Percentiles rank a stretch among this genome's conserved stretches.
These are phyloP conservation scores for Phytophthora idaei DNA, from an alignment of 352 stramenopile genomes.

Conservation along the genomic window DNA sequence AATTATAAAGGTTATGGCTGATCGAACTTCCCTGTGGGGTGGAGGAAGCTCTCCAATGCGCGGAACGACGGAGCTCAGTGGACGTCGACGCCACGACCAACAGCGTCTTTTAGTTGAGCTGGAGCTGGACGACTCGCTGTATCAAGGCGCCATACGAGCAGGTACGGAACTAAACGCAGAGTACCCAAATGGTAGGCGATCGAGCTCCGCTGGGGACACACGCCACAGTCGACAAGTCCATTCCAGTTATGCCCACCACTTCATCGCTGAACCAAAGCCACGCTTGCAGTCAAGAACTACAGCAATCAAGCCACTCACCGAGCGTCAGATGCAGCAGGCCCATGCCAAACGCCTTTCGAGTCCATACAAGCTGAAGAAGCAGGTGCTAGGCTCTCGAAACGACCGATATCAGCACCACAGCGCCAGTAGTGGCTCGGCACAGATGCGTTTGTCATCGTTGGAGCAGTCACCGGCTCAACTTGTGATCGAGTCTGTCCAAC, in stretches of 20 bases:
- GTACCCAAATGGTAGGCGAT: conserved; percentile 9
- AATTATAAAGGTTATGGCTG: conserved; percentile 32
- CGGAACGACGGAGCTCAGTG: conserved; percentile 17
- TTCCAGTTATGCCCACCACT: conserved; percentile 19
- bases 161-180: conserved; percentile 5
- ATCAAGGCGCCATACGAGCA: conserved; percentile 22
- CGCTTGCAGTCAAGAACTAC: conserved; percentile 13
- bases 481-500: conserved; percentile 52
- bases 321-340: conserved; percentile 26
- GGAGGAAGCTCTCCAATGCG: conserved; percentile 4
- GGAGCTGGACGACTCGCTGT: conserved; percentile 61
- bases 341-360: conserved; percentile 43
- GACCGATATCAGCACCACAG: neutral
- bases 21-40: conserved; percentile 15
- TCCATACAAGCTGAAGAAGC: conserved; percentile 72
- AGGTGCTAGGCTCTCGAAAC: conserved; percentile 51
- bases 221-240: conserved; percentile 11
- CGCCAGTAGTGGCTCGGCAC: no score
- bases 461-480: conserved; percentile 34
- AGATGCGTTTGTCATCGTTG: conserved; percentile 3
- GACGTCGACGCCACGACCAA: conserved; percentile 40
- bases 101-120: conserved; percentile 68
- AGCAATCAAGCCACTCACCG: conserved; percentile 3
- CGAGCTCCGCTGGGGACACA: neutral
- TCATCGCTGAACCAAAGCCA: conserved; percentile 9